Base-by-base conservation (phyloP, 345 rosid genomes). In the Bruguiera parviflora region DNA sequence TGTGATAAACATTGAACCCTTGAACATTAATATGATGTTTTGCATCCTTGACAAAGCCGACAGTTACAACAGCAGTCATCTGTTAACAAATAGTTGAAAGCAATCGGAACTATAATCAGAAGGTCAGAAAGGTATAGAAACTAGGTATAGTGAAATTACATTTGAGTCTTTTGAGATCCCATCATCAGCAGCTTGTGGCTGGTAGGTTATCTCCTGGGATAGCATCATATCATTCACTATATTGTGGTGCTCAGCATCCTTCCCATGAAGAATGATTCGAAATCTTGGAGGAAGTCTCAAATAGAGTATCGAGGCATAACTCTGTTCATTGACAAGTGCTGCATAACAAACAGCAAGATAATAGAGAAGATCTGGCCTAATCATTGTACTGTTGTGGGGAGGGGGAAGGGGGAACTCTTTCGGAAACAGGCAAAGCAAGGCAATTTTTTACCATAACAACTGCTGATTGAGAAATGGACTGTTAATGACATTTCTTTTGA, bases 1-100 rank as follows among this genome's bases (percentile, higher is more conserved):
- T 88, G 65, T 89, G 92, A 72, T 89, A 92, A 60, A 92, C 91
- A 61, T 88, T 89, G 68, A 92, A 92, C 8, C 96, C 97, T 65
- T 92, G 96, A 58, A 89, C 75, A 64, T 92, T 92, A 8, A 85
- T 83, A 76, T 92, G 96, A 64, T 73, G 68, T 24, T 32, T 53
- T 16, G 97, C 96, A 79, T 92, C 97, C 83, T 92, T 92, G 66
- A 85, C 93, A 67, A 92, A 92, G 28, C 96, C 97, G n/a, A 88
- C 65, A 39, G 73, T 85, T 64, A 83, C 80, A 5, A 56, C 37
- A 29, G 94, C 96, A 52, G 63, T 78, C 81, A 84, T 73, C 93
- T 89, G 84, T 28, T 35, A 47, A 18, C 4, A 21, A 21, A 29
- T 56, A 8, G 9, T 51, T 8, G 28, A 33, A 65, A 68, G 2